Base-by-base conservation (phyloP, 2,329 filamentous ascomycete species). In the Sclerotiophoma versabilis region DNA sequence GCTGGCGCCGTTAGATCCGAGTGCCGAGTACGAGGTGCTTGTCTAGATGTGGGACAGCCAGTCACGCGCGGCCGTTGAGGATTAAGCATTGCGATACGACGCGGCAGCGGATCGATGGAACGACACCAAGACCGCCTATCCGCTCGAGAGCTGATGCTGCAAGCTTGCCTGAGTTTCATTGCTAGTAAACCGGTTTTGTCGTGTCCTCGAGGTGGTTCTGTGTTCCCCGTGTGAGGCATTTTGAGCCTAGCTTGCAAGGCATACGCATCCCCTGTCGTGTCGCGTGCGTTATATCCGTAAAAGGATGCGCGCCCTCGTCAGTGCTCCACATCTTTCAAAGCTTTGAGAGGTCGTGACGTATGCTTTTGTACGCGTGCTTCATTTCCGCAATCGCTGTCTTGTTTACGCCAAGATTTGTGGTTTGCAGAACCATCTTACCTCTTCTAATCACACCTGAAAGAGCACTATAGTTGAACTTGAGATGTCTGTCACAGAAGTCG, bases 21-120 rank as follows among this genome's bases (percentile, higher is more conserved):
- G 41, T 46, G 47, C 52, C 47, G 47, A 56, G 37, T 30, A 47
- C 52, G 42, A 43, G 50, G 37, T 42, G 52, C 52, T 56, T 56
- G 52, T 50, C 32, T 38, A 27, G 34, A 25, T 30, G 47, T 47
- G 52, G 47, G 46, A 49, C 45, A 34, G 15, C 64, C 60, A 63
- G 32, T 65, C 46, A 62, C 54, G 60, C 54, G 58, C 54, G 54
- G 58, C 55, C 33, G 30, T 46, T 57, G 39, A 54, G 46, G 43
- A 39, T 51, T 50, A 63, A 63, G 62, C 62, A 46, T 64, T 63
- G 46, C 36, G 41, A 49, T 29, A 49, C 25, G 44, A 38, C 14
- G 29, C 20, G 44, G 26, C 44, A 37, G 36, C 25, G 36, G 29
- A 42, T 41, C 36, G 19, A 39, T 46, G 45, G 41, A 43, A 50